Base-by-base conservation (phyloP, 1,139 yeast genomes). In the Candida sanyaensis region DNA sequence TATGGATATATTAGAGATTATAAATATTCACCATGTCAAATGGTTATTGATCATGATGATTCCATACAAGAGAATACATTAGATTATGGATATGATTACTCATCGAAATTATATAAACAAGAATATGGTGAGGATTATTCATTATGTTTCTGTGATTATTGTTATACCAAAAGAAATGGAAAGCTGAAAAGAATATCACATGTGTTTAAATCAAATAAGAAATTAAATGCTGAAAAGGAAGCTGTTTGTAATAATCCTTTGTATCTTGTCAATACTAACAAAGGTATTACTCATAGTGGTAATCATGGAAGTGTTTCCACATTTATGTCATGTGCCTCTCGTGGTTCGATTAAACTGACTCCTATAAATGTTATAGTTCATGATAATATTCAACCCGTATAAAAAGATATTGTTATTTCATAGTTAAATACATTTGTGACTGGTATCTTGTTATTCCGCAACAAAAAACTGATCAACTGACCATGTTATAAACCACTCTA, bases 1-100 rank as follows among this genome's bases (percentile, higher is more conserved):
- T 45, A 41, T 17, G 53, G 53, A 26, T 72, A 73, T 51, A 57
- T 59, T 41, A 43, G 54, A 2, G 62, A 59, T 44, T 64, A 67
- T 42, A 43, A 48, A 28, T 37, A 40, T 5, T 40, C 24, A 5
- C 33, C 41, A 8, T 45, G 52, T n/a, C 54, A 52, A 2, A 40
- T 40, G 10, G 44, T 56, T 3, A 50, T 61, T 30, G 57, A 54
- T 42, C 62, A 58, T 43, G 47, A 54, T 41, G 59, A 57, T 42
- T 50, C 49, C 37, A 41, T 57, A 26, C 56, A 55, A 9, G 53
- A 52, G 38, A 39, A 37, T 10, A 40, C 42, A 27, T 36, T 56
- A 11, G 49, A 51, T 34, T 23, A 34, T 17, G 42, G 46, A 4
- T 61, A 54, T 44, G 55, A 47, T 31, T 36, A 27, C 5, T 60